Evolutionary conservation across 305 asterid genomes (phyloP).

Genomic region (Rubia peregrina): DNA sequence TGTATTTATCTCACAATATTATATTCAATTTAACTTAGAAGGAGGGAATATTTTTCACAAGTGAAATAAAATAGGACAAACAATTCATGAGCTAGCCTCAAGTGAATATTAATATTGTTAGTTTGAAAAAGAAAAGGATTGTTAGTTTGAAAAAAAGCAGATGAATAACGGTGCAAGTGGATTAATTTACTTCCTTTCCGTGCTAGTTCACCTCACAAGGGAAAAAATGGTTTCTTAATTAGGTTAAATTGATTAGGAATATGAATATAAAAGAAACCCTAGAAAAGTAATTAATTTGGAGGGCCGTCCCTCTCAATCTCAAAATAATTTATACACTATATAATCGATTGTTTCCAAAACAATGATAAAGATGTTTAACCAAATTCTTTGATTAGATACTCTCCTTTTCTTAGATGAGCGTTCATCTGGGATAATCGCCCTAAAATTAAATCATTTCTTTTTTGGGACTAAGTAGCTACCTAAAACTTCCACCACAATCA

Average conservation of each 20-base stretch:
- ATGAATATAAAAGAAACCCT: background rate
- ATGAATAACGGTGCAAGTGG: slow-evolving; percentile 6
- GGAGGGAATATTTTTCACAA: no score
- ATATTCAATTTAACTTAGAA: no score
- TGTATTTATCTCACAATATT: no score
- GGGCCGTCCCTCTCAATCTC: slow-evolving; percentile 17
- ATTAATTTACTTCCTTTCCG: slow-evolving; percentile 6
- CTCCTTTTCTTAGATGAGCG: background rate
- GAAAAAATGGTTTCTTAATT: background rate
- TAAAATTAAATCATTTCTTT: background rate
- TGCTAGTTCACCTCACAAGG: background rate
- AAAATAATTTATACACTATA: background rate
- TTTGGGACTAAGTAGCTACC: slow-evolving; percentile 3
- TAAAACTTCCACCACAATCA: slow-evolving; percentile 23
- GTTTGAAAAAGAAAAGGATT: no score
- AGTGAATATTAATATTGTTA: no score
- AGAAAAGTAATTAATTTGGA: slow-evolving; percentile 8
- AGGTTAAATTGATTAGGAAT: background rate
- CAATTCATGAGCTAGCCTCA: no score
- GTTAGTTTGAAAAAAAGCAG: background rate
- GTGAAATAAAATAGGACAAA: no score
- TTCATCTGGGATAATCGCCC: background rate
- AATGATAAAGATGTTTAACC: slow-evolving; percentile 31
- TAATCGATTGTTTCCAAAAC: slow-evolving; percentile 6
- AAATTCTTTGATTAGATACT: slow-evolving; percentile 18